Conservation (phyloP, 306 rosid species). For the Ammopiptanthus mongolicus region DNA sequence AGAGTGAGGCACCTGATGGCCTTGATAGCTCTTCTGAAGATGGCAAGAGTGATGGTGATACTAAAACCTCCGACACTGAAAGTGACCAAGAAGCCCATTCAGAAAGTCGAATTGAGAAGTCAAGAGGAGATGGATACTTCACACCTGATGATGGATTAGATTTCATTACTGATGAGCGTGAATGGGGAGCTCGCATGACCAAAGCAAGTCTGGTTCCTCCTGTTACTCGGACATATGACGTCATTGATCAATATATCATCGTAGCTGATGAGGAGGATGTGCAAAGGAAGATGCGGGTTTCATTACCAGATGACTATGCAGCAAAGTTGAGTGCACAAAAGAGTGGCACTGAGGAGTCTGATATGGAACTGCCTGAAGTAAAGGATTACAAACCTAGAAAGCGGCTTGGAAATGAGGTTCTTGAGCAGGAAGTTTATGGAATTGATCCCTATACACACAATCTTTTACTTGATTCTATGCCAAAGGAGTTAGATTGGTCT, state of each 20-base stretch:
- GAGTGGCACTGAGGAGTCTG: slow-evolving; percentile 94
- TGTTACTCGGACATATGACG: slow-evolving; percentile 90
- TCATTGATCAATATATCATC: slow-evolving; percentile 75
- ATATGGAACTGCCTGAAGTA: slow-evolving; percentile 98
- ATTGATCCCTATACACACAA: slow-evolving; percentile 98
- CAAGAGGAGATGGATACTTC: slow-evolving; percentile 52
- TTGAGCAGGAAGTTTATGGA: slow-evolving; percentile 99
- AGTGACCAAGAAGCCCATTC: slow-evolving; percentile 56
- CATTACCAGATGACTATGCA: slow-evolving; percentile 90
- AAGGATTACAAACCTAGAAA: slow-evolving; percentile 94
- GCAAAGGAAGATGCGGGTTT: slow-evolving; percentile 80
- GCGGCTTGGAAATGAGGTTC: slow-evolving; percentile 79
- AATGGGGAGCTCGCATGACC: slow-evolving; percentile 99
- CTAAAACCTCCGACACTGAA: slow-evolving; percentile 58
- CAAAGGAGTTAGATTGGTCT: slow-evolving; percentile 83
- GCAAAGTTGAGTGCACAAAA: slow-evolving; percentile 88
- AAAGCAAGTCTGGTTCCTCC: slow-evolving; percentile 99
- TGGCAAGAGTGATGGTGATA: slow-evolving; percentile 70
- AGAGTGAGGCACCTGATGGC: slow-evolving; percentile 88
- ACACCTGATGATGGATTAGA: slow-evolving; percentile 46
- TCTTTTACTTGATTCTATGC: slow-evolving; percentile 96
- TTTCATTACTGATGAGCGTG: slow-evolving; percentile 75
- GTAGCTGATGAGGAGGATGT: slow-evolving; percentile 95
- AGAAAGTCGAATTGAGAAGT: slow-evolving; percentile 40
- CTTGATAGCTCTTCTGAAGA: slow-evolving; percentile 65